Evolutionary conservation across 768 basidiomycete species (phyloP), one percentile per base, ranked within the genome.

Genomic region (Xanthoconium purpureum): DNA sequence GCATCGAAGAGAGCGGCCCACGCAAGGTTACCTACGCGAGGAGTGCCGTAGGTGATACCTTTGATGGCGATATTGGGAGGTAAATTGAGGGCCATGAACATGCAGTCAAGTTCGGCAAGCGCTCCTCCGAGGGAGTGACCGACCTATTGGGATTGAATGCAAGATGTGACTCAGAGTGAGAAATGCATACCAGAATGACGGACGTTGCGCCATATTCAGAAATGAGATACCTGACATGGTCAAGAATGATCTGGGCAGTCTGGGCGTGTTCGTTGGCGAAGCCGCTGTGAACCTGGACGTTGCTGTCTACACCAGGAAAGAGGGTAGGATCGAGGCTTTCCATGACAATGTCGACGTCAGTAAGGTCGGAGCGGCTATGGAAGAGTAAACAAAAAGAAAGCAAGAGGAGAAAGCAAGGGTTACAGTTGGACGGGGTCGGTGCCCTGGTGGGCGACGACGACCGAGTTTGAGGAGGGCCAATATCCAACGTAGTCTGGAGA

Each of bases 401-500:
- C 24, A 18, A 55, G 40, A 28, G 8, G 18, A 42, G 15, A 20
- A 11, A 29, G 1, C 9, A 54, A 36, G 9, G 53, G 76, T 66
- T 59, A 84, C 84, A 86, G 61, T 55, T 80, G 65, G 0, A 71
- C 77, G 8, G 83, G 80, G 56, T 86, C 80, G 6, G 84, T 85
- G 15, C 84, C 84, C 63, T 86, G 74, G 59, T 85, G 84, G 1
- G 79, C 79, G 9, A 85, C 81, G n/a, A 86, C 76, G 37, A 85
- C 75, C 3, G 81, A 73, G 53, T 78, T 73, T 56, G 78, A 68
- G 8, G 71, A 58, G 1, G 79, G 78, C 74, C 80, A 84, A 60
- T 79, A 83, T 8, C 84, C 84, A 18, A 84, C 82, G 60, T 77
- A 84, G 60, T 72, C 82, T 84, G 43, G 17, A 35, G 18, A 45